Percentiles rank a stretch among this genome's conserved stretches.
Evolutionary conservation across 106 monocot species (phyloP).

Genomic region (Phalaenopsis aphrodite): DNA sequence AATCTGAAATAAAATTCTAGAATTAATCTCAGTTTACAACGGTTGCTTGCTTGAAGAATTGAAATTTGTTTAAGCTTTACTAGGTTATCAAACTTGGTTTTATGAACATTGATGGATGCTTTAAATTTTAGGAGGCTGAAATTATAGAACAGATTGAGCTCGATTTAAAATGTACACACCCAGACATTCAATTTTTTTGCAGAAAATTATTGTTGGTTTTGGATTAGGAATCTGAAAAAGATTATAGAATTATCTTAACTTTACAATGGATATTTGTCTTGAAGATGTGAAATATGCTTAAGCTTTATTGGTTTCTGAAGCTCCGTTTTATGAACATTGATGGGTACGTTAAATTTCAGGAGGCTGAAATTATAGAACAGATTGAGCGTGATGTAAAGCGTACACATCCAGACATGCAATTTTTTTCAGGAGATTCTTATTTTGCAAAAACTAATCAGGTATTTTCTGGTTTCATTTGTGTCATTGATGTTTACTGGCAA

Average conservation of each 20-base stretch:
- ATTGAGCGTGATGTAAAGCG: constrained; percentile 96
- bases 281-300: neutral
- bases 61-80: neutral
- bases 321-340: neutral
- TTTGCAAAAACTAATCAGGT: constrained; percentile 82
- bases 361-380: constrained; percentile 84
- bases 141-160: constrained; percentile 95
- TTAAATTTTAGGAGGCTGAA: constrained; percentile 61
- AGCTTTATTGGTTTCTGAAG: neutral
- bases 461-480: constrained; percentile 3
- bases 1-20: too few species aligned
- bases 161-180: constrained; percentile 91
- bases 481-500: neutral
- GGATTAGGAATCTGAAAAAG: neutral
- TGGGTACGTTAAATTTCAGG: constrained; percentile 31
- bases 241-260: neutral
- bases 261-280: neutral
- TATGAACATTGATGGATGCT: neutral
- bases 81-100: neutral
- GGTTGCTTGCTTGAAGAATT: neutral
- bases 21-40: neutral
- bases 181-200: constrained; percentile 81
- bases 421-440: constrained; percentile 61
- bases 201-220: constrained; percentile 32
- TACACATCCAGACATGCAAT: constrained; percentile 90